A percentile compares a stretch with the other conserved stretches of the same genome.
Evolutionary conservation across 345 rosid genomes (phyloP).

Genomic region (Sonneratia alba): DNA sequence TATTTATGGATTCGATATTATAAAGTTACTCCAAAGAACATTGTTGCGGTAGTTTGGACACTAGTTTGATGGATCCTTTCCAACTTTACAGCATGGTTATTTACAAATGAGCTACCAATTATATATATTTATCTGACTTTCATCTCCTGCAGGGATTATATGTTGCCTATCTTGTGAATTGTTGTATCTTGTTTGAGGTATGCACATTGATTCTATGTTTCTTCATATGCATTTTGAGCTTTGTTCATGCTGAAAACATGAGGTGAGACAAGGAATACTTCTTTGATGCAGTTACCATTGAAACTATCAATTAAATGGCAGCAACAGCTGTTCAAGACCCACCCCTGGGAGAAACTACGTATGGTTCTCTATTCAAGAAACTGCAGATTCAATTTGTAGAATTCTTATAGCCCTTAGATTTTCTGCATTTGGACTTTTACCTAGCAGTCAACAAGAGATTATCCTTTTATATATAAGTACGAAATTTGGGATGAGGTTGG

Average conservation of each 20-base stretch:
- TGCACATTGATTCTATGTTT: background rate
- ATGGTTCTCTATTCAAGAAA: conserved; percentile 72
- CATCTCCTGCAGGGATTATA: background rate
- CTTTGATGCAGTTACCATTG: conserved; percentile 21
- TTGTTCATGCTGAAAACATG: background rate
- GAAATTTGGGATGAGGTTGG: conserved; percentile 99
- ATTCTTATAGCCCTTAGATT: background rate
- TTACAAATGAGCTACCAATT: background rate
- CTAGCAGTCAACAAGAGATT: background rate
- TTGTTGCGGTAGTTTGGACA: too few relatives aligned
- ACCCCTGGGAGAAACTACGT: conserved; percentile 71
- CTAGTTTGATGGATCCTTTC: background rate
- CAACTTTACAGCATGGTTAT: background rate
- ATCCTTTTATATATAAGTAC: conserved; percentile 16
- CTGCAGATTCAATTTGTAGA: conserved; percentile 50
- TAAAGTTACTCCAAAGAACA: too few relatives aligned
- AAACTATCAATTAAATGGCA: conserved; percentile 41
- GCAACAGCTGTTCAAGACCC: conserved; percentile 58
- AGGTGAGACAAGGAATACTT: background rate
- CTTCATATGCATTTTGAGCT: background rate
- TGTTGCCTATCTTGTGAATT: background rate
- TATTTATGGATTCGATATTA: background rate
- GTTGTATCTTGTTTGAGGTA: background rate
- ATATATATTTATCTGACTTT: too few relatives aligned
- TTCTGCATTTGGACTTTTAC: background rate